Base-by-base conservation (phyloP, 2,329 filamentous ascomycete species). In the Hymenotorrendiella dingleyae region DNA sequence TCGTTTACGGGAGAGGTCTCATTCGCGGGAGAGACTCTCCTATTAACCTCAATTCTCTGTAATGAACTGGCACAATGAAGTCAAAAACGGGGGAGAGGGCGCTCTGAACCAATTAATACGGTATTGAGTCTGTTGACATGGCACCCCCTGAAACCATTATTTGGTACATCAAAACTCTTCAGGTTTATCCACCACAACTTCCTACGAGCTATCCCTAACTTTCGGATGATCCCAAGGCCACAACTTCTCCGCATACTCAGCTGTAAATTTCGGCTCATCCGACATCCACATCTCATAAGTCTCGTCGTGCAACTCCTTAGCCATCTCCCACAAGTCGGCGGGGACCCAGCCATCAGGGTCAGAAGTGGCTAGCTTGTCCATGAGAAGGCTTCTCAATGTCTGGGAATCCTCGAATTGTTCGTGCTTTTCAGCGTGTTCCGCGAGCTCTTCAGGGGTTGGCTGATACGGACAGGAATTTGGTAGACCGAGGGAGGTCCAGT, bases 401-500 rank as follows among this genome's bases (percentile, higher is more conserved):
- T 56, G 52, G 17, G 33, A 40, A 4, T 33, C 32, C 36, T 54
- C 40, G 24, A 54, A 54, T 6, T 48, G 36, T 44, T 49, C 39
- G 17, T 48, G 49, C 20, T 43, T 19, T 29, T 46, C 40, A 16
- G 42, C 21, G 20, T 57, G 52, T 16, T 23, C 27, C 2, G 22
- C 42, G 3, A 56, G 26, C 39, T 56, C 55, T 10, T 48, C 40
- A 2, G 29, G 4, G 9, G 40, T 50, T 10, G 50, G 54, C 16
- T 30, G 32, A 38, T 49, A 56, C 24, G 55, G 63, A 57, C 60
- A 66, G 29, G 50, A 48, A 16, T 52, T 60, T 35, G 46, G 32
- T 42, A 70, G 54, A 12, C 66, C 66, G 42, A 69, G 62, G 26
- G 63, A 54, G 36, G 56, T 51, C 66, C 64, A 70, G 7, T 41